Percentiles rank a stretch among this genome's conserved stretches.
phyloP scores from a whole-genome alignment of 1,284 basidiomycete species.

The Flammula alnicola region DNA sequence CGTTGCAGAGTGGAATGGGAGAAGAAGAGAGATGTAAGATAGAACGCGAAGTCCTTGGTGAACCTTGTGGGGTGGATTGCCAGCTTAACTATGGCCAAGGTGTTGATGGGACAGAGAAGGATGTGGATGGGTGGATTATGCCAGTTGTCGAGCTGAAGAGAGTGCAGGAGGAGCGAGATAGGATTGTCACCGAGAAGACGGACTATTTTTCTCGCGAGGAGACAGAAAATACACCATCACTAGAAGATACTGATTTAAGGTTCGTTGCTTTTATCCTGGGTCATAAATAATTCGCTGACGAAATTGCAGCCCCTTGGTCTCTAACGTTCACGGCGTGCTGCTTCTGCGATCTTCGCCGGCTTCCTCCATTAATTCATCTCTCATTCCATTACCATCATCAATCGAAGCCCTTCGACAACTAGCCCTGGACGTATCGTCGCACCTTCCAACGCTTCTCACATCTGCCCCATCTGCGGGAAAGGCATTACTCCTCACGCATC shows the following conservation, averaged over 20 bases:
- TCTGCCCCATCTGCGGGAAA: conserved; percentile 93
- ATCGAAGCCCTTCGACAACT: conserved; percentile 64
- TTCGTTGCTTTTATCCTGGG: conserved; percentile 37
- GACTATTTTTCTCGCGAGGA: conserved; percentile 53
- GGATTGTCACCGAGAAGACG: conserved; percentile 43
- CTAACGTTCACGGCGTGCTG: conserved; percentile 68
- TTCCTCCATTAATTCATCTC: conserved; percentile 33
- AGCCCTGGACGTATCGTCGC: conserved; percentile 67
- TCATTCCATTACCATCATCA: conserved; percentile 75
- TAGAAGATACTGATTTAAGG: conserved; percentile 57
- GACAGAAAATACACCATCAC: conserved; percentile 34
- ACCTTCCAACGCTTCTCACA: conserved; percentile 83
- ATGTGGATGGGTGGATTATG: conserved; percentile 80
- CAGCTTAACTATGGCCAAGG: conserved; percentile 54
- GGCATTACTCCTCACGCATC: conserved; percentile 79
- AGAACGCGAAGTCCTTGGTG: conserved; percentile 66
- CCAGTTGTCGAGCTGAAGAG: conserved; percentile 71
- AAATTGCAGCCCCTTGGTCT: conserved; percentile 52
- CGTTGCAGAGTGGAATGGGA: conserved; percentile 75
- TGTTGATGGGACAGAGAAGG: conserved; percentile 44
- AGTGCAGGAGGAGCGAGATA: conserved; percentile 56
- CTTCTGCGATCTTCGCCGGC: conserved; percentile 48
- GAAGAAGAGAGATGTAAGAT: conserved; percentile 73
- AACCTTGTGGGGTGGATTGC: conserved; percentile 59
- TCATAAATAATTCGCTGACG: conserved; percentile 22